Conservation (phyloP, 164 flowering plant species). For the Stephania japonica region DNA sequence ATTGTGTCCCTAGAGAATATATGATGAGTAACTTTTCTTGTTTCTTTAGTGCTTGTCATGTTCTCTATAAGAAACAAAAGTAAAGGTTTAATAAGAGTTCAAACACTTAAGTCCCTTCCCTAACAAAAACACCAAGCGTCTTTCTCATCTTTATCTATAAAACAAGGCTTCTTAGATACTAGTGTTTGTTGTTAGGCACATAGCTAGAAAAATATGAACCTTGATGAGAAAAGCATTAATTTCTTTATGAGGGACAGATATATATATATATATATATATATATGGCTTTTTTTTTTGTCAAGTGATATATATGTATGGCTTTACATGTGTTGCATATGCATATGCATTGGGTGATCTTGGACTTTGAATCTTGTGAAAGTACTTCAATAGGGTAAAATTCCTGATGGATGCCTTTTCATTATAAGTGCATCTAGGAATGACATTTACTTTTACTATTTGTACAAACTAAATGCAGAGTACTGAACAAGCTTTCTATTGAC, state of each 20-base stretch:
- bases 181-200: background rate
- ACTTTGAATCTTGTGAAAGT: no score
- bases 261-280: no score
- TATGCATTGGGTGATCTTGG: background rate
- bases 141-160: background rate
- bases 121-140: background rate
- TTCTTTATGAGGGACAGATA: no score
- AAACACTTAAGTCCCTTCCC: background rate
- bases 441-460: no score
- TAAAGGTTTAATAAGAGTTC: background rate
- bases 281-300: background rate
- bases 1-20: conserved; percentile 3
- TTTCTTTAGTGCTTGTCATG: conserved; percentile 4
- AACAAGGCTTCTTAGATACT: background rate
- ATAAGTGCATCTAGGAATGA: no score
- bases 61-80: background rate
- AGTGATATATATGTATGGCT: background rate
- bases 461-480: no score
- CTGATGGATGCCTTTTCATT: no score
- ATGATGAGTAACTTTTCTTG: background rate
- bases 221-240: no score
- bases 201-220: no score
- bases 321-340: background rate
- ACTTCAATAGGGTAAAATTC: background rate
- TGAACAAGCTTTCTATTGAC: no score